phyloP scores from a whole-genome alignment of 2,329 filamentous ascomycete species.

The Penicillium hesseltinei region DNA sequence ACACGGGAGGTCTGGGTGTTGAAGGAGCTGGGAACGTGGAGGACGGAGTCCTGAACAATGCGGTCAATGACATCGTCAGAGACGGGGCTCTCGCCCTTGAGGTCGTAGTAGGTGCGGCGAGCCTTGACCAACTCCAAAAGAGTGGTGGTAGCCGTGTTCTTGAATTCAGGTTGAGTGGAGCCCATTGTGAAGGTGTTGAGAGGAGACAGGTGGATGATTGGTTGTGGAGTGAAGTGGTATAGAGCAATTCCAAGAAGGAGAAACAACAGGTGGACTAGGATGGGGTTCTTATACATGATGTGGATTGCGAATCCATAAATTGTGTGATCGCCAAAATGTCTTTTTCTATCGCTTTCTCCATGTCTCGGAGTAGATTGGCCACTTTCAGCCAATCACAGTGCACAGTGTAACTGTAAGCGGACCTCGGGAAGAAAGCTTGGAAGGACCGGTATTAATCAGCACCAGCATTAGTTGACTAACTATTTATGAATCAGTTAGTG shows the following conservation, averaged over 20 bases:
- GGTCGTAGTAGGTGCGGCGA: constrained; percentile 33
- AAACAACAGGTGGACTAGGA: not conserved
- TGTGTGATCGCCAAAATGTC: not conserved
- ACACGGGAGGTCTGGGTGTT: constrained; percentile 80
- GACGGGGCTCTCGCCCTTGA: constrained; percentile 35
- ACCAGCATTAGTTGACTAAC: too few relatives aligned
- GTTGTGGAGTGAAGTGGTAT: not conserved
- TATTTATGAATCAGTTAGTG: too few relatives aligned
- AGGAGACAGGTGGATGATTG: not conserved
- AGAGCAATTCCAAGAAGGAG: not conserved
- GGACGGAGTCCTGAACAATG: constrained; percentile 49
- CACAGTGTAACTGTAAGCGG: not conserved
- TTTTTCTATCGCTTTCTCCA: not conserved
- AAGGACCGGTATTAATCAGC: not conserved
- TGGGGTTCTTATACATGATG: constrained; percentile 1
- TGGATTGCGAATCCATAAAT: not conserved
- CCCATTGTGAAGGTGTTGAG: constrained; percentile 38
- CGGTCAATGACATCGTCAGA: constrained; percentile 33
- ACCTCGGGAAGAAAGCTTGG: too few relatives aligned
- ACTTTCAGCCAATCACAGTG: not conserved
- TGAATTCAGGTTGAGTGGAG: constrained; percentile 33
- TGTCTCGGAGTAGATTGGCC: not conserved
- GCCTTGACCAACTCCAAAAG: constrained; percentile 33
- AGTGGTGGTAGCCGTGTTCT: constrained; percentile 32
- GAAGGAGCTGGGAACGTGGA: constrained; percentile 74